phyloP scores from a whole-genome alignment of 441 rosid species.

The Jatropha podagrica region DNA sequence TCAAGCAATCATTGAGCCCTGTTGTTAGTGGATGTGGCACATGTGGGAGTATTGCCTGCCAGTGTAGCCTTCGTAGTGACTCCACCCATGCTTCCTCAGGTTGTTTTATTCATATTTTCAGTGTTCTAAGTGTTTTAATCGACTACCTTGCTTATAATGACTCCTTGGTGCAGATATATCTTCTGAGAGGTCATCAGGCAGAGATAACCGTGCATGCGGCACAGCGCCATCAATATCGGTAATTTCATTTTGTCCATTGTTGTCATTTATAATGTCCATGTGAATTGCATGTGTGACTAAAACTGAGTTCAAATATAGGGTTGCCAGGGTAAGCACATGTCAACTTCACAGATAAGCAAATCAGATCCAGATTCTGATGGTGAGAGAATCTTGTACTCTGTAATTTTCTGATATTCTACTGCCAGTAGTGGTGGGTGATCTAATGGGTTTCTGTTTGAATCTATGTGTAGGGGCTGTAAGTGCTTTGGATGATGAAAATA shows the following conservation, averaged over 20 bases:
- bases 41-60: slow-evolving; percentile 45
- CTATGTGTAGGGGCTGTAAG: slow-evolving; percentile 59
- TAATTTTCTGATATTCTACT: slow-evolving; percentile 23
- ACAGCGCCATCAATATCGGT: slow-evolving; percentile 47
- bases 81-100: slow-evolving; percentile 40
- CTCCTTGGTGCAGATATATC: slow-evolving; percentile 36
- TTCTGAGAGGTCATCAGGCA: slow-evolving; percentile 39
- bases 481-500: slow-evolving; percentile 55
- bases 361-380: slow-evolving; percentile 73
- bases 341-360: slow-evolving; percentile 46
- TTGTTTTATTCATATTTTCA: slow-evolving; percentile 25
- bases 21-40: slow-evolving; percentile 42
- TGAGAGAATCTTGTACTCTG: slow-evolving; percentile 39
- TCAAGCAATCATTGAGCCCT: slow-evolving; percentile 31
- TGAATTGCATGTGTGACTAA: slow-evolving; percentile 10
- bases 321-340: slow-evolving; percentile 42
- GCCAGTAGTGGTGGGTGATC: slow-evolving; percentile 18
- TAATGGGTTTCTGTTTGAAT: slow-evolving; percentile 31
- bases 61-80: slow-evolving; percentile 48
- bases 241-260: slow-evolving; percentile 5
- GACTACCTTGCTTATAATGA: slow-evolving; percentile 9
- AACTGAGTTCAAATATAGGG: slow-evolving; percentile 32
- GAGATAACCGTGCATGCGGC: slow-evolving; percentile 33
- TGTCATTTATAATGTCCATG: background rate
- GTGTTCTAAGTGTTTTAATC: background rate